Evolutionary conservation across 768 basidiomycete species (phyloP).

Genomic region (Lepiota venenata): DNA sequence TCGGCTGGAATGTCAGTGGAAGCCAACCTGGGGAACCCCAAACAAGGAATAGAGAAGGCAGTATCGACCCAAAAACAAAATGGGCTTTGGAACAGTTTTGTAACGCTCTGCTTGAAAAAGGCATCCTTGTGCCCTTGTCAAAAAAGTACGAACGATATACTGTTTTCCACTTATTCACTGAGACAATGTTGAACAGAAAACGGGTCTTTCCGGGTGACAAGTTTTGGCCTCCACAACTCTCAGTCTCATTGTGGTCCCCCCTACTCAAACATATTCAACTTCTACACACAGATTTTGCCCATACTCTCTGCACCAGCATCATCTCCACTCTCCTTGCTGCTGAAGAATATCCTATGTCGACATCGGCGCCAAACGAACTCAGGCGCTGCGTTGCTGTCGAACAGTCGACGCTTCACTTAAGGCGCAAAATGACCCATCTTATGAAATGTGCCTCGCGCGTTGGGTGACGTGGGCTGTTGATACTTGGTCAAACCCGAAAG

Average conservation of each 20-base stretch:
- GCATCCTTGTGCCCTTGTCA: conserved; percentile 77
- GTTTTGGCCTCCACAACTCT: conserved; percentile 46
- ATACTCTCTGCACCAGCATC: conserved; percentile 45
- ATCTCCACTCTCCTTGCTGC: conserved; percentile 29
- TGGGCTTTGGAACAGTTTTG: conserved; percentile 71
- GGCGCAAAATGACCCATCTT: conserved; percentile 35
- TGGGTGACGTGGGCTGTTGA: conserved; percentile 67
- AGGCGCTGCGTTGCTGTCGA: not conserved
- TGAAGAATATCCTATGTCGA: not conserved
- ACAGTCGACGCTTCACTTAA: conserved; percentile 5
- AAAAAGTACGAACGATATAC: conserved; percentile 57
- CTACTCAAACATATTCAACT: conserved; percentile 55
- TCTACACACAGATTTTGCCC: conserved; percentile 54
- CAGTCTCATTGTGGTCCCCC: conserved; percentile 64
- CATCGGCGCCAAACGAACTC: not conserved
- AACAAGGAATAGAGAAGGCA: conserved; percentile 12
- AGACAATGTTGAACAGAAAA: conserved; percentile 53
- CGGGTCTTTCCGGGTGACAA: conserved; percentile 36
- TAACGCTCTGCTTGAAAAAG: conserved; percentile 63
- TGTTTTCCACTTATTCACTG: conserved; percentile 20
- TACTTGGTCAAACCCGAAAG: conserved; percentile 25
- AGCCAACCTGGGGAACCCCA: conserved; percentile 15
- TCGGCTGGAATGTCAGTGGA: conserved; percentile 42
- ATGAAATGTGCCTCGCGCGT: conserved; percentile 58
- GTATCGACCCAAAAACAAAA: conserved; percentile 49